Conservation (phyloP, 1,139 yeast genomes). For the Suhomyces coccinellae region DNA sequence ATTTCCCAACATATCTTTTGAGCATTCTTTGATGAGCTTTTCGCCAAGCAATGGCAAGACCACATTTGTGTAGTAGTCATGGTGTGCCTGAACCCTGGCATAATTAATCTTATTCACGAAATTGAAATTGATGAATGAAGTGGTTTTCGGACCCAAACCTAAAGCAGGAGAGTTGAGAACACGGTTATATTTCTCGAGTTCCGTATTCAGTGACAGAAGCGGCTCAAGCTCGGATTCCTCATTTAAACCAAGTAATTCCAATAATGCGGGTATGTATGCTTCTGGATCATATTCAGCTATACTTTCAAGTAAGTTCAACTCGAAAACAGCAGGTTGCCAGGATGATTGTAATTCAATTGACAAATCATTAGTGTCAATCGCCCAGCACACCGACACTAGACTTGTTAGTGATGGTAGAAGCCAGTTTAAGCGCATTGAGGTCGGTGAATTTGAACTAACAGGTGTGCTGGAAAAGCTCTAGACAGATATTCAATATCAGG, state of each 20-base stretch:
- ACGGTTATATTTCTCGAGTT: slow-evolving; percentile 39
- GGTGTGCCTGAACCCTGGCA: slow-evolving; percentile 68
- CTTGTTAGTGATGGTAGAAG: neutral
- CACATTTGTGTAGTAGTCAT: slow-evolving; percentile 44
- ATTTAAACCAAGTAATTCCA: slow-evolving; percentile 35
- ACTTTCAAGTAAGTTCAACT: slow-evolving; percentile 55
- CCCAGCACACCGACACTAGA: neutral
- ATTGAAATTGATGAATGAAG: slow-evolving; percentile 48
- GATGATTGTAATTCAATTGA: slow-evolving; percentile 21
- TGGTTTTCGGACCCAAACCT: slow-evolving; percentile 12
- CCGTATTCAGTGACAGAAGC: slow-evolving; percentile 2
- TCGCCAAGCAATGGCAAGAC: slow-evolving; percentile 24
- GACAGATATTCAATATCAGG: neutral
- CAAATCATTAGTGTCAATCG: slow-evolving; percentile 6
- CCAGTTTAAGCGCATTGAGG: neutral
- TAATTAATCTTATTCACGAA: slow-evolving; percentile 54
- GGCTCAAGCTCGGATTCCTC: slow-evolving; percentile 27
- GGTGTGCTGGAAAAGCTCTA: neutral
- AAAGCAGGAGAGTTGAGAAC: slow-evolving; percentile 33
- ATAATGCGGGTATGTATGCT: slow-evolving; percentile 48
- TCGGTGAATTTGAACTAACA: too few species aligned
- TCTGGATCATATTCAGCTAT: slow-evolving; percentile 50
- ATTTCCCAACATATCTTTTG: slow-evolving; percentile 40
- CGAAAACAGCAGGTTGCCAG: slow-evolving; percentile 44
- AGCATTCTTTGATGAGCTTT: slow-evolving; percentile 26